phyloP scores from a whole-genome alignment of 768 basidiomycete species.

The Floccularia luteovirens region DNA sequence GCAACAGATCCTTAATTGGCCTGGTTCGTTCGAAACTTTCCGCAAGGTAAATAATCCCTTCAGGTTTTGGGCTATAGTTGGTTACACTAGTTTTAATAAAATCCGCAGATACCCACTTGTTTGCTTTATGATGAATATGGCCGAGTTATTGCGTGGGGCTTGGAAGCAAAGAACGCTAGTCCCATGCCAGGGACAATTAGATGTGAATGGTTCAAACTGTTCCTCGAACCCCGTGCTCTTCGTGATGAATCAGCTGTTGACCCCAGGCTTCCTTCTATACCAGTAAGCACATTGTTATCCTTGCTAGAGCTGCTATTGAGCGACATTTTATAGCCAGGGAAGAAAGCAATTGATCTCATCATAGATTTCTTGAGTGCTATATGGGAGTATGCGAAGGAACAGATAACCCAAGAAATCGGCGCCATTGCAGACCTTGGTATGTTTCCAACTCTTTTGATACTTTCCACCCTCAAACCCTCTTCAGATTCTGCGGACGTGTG shows the following conservation, averaged over 20 bases:
- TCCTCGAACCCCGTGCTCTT: slow-evolving; percentile 74
- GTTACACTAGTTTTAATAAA: slow-evolving; percentile 2
- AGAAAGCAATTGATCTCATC: slow-evolving; percentile 72
- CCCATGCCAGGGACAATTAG: slow-evolving; percentile 54
- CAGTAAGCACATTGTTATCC: slow-evolving; percentile 63
- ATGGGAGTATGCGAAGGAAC: slow-evolving; percentile 83
- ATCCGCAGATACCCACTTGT: slow-evolving; percentile 64
- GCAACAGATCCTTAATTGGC: slow-evolving; percentile 85
- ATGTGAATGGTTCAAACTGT: slow-evolving; percentile 75
- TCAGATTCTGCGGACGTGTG: slow-evolving; percentile 79
- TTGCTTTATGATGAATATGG: slow-evolving; percentile 73
- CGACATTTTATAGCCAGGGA: slow-evolving; percentile 33
- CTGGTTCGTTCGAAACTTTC: slow-evolving; percentile 79
- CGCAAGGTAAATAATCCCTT: slow-evolving; percentile 45
- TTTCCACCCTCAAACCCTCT: slow-evolving; percentile 1
- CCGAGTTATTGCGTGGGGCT: slow-evolving; percentile 74
- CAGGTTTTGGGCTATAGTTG: slow-evolving; percentile 2
- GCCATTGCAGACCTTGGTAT: slow-evolving; percentile 78
- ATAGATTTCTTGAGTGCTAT: slow-evolving; percentile 76
- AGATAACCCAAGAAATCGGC: slow-evolving; percentile 83
- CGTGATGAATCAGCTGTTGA: slow-evolving; percentile 67
- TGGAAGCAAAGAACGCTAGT: slow-evolving; percentile 79
- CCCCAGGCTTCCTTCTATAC: slow-evolving; percentile 71
- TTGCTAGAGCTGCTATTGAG: not conserved
- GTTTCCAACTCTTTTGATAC: slow-evolving; percentile 12